phyloP scores from a whole-genome alignment of 352 stramenopile species.

The Phytophthora citrophthora region DNA sequence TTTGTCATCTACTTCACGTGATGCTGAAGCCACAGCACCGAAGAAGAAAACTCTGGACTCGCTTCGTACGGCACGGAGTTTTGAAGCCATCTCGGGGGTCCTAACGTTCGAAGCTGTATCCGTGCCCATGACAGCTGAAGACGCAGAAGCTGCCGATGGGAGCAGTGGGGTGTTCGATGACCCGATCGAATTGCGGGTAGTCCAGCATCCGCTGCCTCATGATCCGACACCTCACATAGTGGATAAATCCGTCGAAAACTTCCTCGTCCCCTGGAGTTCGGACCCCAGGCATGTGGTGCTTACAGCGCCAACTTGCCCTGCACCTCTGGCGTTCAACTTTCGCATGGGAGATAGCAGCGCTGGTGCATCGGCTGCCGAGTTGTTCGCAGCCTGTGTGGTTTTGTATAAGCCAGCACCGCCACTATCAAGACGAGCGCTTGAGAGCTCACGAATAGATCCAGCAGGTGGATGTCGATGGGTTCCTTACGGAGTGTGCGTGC shows the following conservation, averaged over 20 bases:
- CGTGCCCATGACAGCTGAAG: constrained; percentile 20
- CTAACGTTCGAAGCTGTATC: constrained; percentile 78
- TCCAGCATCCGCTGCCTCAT: constrained; percentile 62
- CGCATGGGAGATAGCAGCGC: constrained; percentile 77
- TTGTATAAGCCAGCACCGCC: constrained; percentile 81
- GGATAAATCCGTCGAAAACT: constrained; percentile 77
- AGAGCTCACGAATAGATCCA: constrained; percentile 60
- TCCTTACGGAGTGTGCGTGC: constrained; percentile 79
- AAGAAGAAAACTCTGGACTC: constrained; percentile 78
- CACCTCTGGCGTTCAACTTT: constrained; percentile 77
- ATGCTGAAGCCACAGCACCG: constrained; percentile 28
- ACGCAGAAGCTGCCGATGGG: constrained; percentile 20
- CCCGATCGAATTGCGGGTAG: constrained; percentile 49
- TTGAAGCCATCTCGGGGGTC: constrained; percentile 78
- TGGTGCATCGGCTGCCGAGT: constrained; percentile 60
- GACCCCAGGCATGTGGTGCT: constrained; percentile 54
- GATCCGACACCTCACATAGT: constrained; percentile 50
- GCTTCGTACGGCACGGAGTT: constrained; percentile 64
- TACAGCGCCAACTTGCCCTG: constrained; percentile 48
- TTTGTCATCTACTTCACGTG: constrained; percentile 23
- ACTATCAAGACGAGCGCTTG: constrained; percentile 63
- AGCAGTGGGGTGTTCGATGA: constrained; percentile 33
- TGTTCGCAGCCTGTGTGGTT: constrained; percentile 80
- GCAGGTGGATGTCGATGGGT: constrained; percentile 63
- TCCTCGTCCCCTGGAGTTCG: constrained; percentile 68